These are phyloP conservation scores for Candida namnaoensis DNA, from an alignment of 805 yeast species.

Conservation along the genomic window DNA sequence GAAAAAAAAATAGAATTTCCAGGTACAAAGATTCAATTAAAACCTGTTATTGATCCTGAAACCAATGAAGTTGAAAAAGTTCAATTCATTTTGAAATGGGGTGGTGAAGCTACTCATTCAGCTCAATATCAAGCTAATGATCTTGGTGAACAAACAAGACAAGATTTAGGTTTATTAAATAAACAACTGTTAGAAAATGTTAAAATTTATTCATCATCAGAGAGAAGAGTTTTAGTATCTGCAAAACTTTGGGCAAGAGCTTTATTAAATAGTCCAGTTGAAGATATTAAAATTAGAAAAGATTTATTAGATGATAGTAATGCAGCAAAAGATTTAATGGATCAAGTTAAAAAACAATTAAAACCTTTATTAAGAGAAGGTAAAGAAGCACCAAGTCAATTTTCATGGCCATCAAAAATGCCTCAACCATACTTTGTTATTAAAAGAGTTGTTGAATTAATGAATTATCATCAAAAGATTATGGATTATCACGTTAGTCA, in stretches of 20 bases:
- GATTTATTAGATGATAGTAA: constrained; percentile 92
- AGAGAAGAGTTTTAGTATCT: constrained; percentile 87
- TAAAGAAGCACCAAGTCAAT: constrained; percentile 93
- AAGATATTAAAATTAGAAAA: constrained; percentile 76
- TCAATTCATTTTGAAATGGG: constrained; percentile 95
- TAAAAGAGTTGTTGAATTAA: constrained; percentile 87
- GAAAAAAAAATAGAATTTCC: constrained; percentile 87
- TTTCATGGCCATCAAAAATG: constrained; percentile 98
- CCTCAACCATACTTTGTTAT: constrained; percentile 95
- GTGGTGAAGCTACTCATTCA: constrained; percentile 99
- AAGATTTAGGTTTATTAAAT: constrained; percentile 80
- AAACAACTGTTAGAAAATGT: constrained; percentile 79
- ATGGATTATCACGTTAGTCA: constrained; percentile 73
- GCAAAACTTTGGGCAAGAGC: constrained; percentile 85
- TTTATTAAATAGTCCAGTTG: constrained; percentile 49
- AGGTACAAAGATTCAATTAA: constrained; percentile 93
- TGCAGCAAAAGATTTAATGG: constrained; percentile 98
- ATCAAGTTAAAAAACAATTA: constrained; percentile 91
- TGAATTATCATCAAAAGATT: constrained; percentile 82
- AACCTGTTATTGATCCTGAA: constrained; percentile 68
- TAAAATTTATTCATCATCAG: constrained; percentile 83
- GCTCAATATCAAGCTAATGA: constrained; percentile 92
- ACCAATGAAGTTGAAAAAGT: constrained; percentile 81
- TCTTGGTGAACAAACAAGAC: constrained; percentile 92
- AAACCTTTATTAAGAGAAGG: constrained; percentile 94